Evolutionary conservation across 2,329 filamentous ascomycete species (phyloP).

Genomic region (Apiospora malaysiana): DNA sequence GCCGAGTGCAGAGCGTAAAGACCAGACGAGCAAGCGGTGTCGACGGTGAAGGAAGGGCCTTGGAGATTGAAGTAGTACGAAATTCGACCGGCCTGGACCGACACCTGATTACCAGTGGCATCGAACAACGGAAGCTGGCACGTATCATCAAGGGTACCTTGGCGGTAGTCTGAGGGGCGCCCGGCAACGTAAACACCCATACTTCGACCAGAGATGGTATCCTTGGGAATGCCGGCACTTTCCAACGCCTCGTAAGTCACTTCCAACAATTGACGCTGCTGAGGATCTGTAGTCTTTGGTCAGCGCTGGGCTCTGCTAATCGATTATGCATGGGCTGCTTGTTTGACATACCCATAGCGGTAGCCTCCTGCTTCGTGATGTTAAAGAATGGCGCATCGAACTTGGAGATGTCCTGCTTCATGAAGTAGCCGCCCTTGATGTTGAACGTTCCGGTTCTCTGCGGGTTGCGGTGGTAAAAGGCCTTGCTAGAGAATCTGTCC

Average conservation of each 20-base stretch:
- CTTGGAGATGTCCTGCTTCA: slow-evolving; percentile 36
- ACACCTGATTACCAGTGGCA: slow-evolving; percentile 32
- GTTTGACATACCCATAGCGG: slow-evolving; percentile 38
- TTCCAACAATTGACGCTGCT: slow-evolving; percentile 41
- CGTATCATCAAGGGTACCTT: slow-evolving; percentile 27
- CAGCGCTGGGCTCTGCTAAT: neutral
- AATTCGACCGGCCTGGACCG: slow-evolving; percentile 32
- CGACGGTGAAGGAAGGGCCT: slow-evolving; percentile 30
- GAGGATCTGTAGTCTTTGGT: slow-evolving; percentile 30
- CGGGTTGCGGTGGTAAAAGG: slow-evolving; percentile 42
- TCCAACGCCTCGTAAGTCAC: slow-evolving; percentile 43
- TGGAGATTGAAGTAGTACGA: slow-evolving; percentile 30
- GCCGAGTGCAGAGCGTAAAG: slow-evolving; percentile 29
- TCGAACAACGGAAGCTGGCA: slow-evolving; percentile 36
- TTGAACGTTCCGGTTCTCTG: slow-evolving; percentile 41
- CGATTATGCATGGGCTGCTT: neutral
- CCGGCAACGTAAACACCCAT: slow-evolving; percentile 42
- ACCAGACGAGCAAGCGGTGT: slow-evolving; percentile 32
- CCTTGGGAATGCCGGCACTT: slow-evolving; percentile 39
- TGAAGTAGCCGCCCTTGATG: slow-evolving; percentile 40
- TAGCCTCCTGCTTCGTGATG: slow-evolving; percentile 43
- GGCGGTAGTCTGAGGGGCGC: slow-evolving; percentile 29
- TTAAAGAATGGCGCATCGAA: slow-evolving; percentile 44
- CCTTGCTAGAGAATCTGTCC: slow-evolving; percentile 39
- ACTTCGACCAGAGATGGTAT: slow-evolving; percentile 37